A percentile compares a stretch with the other conserved stretches of the same genome.
Evolutionary conservation across 1,284 basidiomycete genomes (phyloP).

Genomic region (Melampsora americana): DNA sequence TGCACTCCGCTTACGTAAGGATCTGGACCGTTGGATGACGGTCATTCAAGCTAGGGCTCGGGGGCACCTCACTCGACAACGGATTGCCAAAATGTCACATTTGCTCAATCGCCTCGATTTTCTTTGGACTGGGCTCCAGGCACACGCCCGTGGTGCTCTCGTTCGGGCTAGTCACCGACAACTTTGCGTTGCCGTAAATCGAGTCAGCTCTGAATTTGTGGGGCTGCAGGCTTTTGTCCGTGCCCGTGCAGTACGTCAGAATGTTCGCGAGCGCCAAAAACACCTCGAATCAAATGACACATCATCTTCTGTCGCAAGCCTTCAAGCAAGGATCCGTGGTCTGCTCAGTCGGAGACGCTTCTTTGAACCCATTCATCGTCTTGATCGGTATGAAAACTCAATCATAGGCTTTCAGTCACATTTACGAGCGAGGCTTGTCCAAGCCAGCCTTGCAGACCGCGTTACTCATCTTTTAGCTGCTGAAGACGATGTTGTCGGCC

Average conservation of each 20-base stretch:
- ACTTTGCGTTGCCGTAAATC: conserved; percentile 19
- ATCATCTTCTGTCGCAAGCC: conserved; percentile 59
- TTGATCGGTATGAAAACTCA: conserved; percentile 51
- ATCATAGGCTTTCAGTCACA: conserved; percentile 46
- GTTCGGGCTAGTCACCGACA: conserved; percentile 37
- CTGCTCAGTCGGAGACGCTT: conserved; percentile 66
- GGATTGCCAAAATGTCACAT: conserved; percentile 22
- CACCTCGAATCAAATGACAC: conserved; percentile 56
- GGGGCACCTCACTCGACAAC: conserved; percentile 9
- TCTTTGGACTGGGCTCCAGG: conserved; percentile 45
- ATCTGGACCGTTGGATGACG: conserved; percentile 38
- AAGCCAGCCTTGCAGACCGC: conserved; percentile 42
- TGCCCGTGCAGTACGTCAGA: conserved; percentile 63
- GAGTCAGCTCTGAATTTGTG: conserved; percentile 55
- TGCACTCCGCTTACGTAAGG: conserved; percentile 47
- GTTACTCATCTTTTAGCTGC: conserved; percentile 44
- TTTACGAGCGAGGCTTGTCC: conserved; percentile 46
- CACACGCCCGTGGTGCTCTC: conserved; percentile 46
- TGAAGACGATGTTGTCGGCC: conserved; percentile 68
- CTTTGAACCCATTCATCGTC: conserved; percentile 51
- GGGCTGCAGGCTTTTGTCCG: conserved; percentile 70
- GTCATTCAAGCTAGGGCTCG: conserved; percentile 34
- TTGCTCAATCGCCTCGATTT: conserved; percentile 48
- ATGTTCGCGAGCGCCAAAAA: conserved; percentile 64
- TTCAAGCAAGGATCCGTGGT: conserved; percentile 73